These are phyloP conservation scores for Echeveria elegans DNA, from an alignment of 164 flowering plant species.

Conservation along the genomic window DNA sequence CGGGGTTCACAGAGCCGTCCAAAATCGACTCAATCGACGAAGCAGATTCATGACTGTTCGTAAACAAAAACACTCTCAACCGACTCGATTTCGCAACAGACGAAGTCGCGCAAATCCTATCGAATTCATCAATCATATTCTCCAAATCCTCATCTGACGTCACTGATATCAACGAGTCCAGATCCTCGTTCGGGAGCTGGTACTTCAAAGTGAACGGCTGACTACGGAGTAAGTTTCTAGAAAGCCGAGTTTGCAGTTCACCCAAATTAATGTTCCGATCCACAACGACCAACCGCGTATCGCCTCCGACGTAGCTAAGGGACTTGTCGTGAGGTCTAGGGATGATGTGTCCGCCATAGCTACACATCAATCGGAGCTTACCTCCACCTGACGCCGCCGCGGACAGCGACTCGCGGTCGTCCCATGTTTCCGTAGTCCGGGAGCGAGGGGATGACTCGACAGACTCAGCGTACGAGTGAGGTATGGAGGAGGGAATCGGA, in stretches of 20 bases:
- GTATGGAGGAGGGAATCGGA: not conserved
- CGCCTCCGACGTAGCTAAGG: constrained; percentile 90
- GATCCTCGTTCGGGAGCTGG: constrained; percentile 85
- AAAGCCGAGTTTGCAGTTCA: constrained; percentile 49
- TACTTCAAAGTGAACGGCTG: constrained; percentile 57
- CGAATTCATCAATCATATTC: constrained; percentile 94
- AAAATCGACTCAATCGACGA: constrained; percentile 37
- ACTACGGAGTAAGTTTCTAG: constrained; percentile 43
- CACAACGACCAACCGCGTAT: constrained; percentile 76
- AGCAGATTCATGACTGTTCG: constrained; percentile 24
- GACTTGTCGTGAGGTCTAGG: constrained; percentile 89
- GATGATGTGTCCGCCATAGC: constrained; percentile 87
- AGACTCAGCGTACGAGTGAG: constrained; percentile 37
- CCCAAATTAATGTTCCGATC: constrained; percentile 59
- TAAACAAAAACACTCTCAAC: constrained; percentile 38
- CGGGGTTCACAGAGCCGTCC: constrained; percentile 31
- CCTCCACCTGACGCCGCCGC: constrained; percentile 12
- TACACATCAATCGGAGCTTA: constrained; percentile 88
- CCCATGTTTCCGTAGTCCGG: constrained; percentile 18
- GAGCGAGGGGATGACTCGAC: constrained; percentile 59
- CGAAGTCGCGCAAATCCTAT: constrained; percentile 30
- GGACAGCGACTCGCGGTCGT: constrained; percentile 8
- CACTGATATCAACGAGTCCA: constrained; percentile 81
- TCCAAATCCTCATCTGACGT: constrained; percentile 89
- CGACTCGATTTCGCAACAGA: constrained; percentile 23